Evolutionary conservation across 1,139 yeast species (phyloP).

Genomic region (Yamadazyma mexicana): DNA sequence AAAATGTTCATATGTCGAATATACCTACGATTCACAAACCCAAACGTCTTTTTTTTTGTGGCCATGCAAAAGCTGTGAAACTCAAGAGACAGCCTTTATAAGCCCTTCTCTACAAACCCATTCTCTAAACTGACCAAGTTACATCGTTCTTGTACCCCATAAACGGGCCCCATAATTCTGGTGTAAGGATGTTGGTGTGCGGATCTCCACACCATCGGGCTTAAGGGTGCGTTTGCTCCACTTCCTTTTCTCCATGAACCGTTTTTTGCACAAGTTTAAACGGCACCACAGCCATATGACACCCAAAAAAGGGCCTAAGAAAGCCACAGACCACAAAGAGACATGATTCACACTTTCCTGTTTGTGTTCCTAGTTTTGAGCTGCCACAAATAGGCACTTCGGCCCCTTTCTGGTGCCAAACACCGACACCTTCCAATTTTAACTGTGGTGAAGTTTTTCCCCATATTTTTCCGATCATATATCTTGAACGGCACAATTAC

Average conservation of each 20-base stretch:
- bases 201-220: background rate
- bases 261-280: background rate
- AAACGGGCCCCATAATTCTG: background rate
- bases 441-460: background rate
- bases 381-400: background rate
- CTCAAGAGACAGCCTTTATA: no score
- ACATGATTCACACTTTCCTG: no score
- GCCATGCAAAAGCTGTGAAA: no score
- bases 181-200: conserved; percentile 1
- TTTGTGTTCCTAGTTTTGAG: no score
- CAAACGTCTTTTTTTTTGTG: no score
- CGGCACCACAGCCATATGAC: background rate
- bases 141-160: background rate
- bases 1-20: background rate
- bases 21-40: background rate
- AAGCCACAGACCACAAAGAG: no score
- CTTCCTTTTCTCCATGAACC: conserved; percentile 3
- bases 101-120: background rate
- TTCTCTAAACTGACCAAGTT: background rate
- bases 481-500: background rate
- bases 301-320: no score
- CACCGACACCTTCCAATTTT: background rate
- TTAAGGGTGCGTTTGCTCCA: background rate
- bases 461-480: background rate
- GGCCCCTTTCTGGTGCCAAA: background rate